Evolutionary conservation across 2,329 filamentous ascomycete genomes (phyloP), one percentile per base, ranked within the genome.

Genomic region (Talaromyces rugulosus): DNA sequence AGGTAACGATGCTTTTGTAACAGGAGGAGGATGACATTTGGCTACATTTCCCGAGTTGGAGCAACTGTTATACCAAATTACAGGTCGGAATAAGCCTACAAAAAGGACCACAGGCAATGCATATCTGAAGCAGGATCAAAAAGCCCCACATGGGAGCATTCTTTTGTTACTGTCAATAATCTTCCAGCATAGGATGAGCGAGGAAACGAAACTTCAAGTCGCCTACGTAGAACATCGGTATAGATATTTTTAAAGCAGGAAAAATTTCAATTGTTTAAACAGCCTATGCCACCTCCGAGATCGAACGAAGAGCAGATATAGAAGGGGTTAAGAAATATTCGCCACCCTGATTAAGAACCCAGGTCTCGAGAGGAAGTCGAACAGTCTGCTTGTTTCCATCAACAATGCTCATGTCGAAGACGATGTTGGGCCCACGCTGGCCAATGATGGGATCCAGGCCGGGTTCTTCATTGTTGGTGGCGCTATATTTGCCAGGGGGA

Each of bases 281-380:
- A 42, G 40, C 40, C 40, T 42, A 7, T 42, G 12, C 40, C 40
- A 14, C 12, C 40, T 9, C 40, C 40, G 40, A 42, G 40, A 42
- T 7, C 11, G 11, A 42, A 42, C 40, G 40, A 42, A 76, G 63
- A 1, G 71, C 68, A 23, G 69, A 59, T 50, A 81, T 74, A 2
- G 76, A 79, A 6, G 79, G 79, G 28, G 76, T 72, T 66, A 81
- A 81, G 70, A 81, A 80, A 60, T 81, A 81, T 61, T 81, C 79
- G 4, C 79, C 79, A 14, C 79, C 79, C 31, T 68, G 73, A 0
- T 75, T 71, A 36, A 78, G 66, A 3, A 81, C 78, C 74, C 79
- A 81, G 55, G 58, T 68, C 68, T 53, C 66, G 64, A 70, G 64
- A n/a, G 66, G 27, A n/a, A 73, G 51, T 28, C 61, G 62, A 12